Percentiles rank a stretch among this genome's conserved stretches.
These are phyloP conservation scores for Penicillium sp. DNA, from an alignment of 2,329 filamentous ascomycete species.

Conservation along the genomic window DNA sequence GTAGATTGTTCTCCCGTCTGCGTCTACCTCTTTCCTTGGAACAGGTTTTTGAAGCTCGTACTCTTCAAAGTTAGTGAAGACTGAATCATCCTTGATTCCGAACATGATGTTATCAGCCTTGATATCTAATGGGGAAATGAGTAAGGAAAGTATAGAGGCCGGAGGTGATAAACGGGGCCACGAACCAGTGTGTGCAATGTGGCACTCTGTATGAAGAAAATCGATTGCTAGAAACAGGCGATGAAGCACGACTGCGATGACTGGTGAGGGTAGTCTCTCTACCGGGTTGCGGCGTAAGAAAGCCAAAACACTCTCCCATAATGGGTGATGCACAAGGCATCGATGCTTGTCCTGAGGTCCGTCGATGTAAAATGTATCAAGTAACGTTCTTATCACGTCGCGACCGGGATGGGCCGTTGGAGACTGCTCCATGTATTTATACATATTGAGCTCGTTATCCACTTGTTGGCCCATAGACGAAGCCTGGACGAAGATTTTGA, in stretches of 20 bases:
- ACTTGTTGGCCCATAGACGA: slow-evolving; percentile 30
- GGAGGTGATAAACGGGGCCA: neutral
- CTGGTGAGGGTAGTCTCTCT: slow-evolving; percentile 30
- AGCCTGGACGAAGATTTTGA: slow-evolving; percentile 34
- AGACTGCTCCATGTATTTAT: slow-evolving; percentile 39
- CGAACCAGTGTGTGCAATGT: slow-evolving; percentile 11
- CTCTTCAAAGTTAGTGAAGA: slow-evolving; percentile 45
- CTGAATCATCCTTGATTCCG: slow-evolving; percentile 42
- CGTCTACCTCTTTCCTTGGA: slow-evolving; percentile 45
- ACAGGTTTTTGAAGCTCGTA: slow-evolving; percentile 43
- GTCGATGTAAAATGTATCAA: slow-evolving; percentile 32
- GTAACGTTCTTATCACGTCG: slow-evolving; percentile 29
- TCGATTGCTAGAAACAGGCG: slow-evolving; percentile 18
- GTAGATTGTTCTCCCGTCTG: slow-evolving; percentile 45
- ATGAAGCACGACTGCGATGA: slow-evolving; percentile 10
- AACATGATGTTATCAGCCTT: slow-evolving; percentile 54
- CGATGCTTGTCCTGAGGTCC: slow-evolving; percentile 33
- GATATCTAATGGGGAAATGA: slow-evolving; percentile 39
- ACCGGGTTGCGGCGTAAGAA: slow-evolving; percentile 47
- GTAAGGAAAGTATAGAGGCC: neutral
- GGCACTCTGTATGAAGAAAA: slow-evolving; percentile 18
- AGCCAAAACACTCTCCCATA: slow-evolving; percentile 44
- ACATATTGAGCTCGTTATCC: slow-evolving; percentile 48
- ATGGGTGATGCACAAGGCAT: slow-evolving; percentile 44
- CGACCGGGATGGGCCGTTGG: slow-evolving; percentile 32